A percentile compares a stretch with the other conserved stretches of the same genome.
phyloP scores from a whole-genome alignment of 352 stramenopile genomes.

The Globisporangium abappressorium region DNA sequence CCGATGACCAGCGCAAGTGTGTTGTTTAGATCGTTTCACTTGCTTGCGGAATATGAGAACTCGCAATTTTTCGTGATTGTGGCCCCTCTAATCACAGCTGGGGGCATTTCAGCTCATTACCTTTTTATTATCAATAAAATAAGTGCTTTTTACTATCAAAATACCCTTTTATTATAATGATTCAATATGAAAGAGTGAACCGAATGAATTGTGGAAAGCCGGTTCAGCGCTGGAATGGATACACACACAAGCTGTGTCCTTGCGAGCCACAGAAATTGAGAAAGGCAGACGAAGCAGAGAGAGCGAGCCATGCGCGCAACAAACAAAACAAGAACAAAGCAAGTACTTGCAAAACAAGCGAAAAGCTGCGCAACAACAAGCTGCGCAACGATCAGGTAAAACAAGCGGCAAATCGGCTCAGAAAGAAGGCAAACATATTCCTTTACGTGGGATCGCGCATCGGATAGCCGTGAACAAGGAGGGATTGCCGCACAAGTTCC shows the following conservation, averaged over 20 bases:
- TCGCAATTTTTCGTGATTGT: neutral
- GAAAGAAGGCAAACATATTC: neutral
- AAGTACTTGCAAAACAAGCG: too few relatives aligned
- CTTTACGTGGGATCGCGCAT: neutral
- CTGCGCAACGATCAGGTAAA: neutral
- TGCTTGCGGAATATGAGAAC: neutral
- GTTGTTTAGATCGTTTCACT: neutral
- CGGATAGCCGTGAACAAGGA: neutral
- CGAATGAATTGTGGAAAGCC: neutral
- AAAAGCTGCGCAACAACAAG: neutral
- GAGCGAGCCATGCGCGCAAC: neutral
- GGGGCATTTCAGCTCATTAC: neutral
- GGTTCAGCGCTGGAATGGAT: slow-evolving; percentile 8
- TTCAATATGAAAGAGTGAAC: neutral
- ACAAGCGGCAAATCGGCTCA: neutral
- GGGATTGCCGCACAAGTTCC: neutral
- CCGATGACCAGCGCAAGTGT: neutral
- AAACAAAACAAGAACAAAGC: neutral
- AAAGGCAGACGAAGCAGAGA: slow-evolving; percentile 1
- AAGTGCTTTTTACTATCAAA: neutral
- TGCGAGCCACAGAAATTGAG: neutral
- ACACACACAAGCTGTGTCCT: neutral
- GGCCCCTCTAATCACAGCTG: neutral
- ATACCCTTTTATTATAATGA: neutral
- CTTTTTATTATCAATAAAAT: neutral